Evolutionary conservation across 2,329 filamentous ascomycete species (phyloP).

Genomic region (Cryphonectria radicalis): DNA sequence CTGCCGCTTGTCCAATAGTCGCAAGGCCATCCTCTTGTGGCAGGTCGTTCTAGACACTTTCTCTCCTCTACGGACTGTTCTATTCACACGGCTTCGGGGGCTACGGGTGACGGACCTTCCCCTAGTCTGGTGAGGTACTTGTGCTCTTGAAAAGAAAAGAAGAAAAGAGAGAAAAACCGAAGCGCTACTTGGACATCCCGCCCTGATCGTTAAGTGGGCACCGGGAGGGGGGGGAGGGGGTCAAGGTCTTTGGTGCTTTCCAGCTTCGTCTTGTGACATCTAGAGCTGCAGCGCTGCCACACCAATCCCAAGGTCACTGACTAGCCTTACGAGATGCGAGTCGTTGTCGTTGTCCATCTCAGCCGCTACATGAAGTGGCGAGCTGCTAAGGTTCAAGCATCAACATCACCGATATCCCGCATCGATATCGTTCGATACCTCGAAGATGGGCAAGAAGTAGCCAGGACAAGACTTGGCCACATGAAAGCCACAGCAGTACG

Average conservation of each 20-base stretch:
- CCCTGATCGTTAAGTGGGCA: not conserved
- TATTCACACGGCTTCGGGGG: not conserved
- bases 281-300: conserved; percentile 2
- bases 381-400: conserved; percentile 6
- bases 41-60: not conserved
- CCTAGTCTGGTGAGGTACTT: not conserved
- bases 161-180: not conserved
- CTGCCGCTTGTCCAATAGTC: not conserved
- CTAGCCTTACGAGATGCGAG: not conserved
- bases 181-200: not conserved
- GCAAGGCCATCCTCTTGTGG: not conserved
- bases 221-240: not conserved
- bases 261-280: not conserved
- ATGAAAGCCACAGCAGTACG: not conserved
- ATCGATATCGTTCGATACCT: not conserved
- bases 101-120: not conserved
- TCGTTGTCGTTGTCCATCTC: not conserved
- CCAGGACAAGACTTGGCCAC: not conserved
- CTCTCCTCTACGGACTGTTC: not conserved
- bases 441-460: not conserved
- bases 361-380: conserved; percentile 9
- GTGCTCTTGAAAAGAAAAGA: not conserved
- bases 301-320: conserved; percentile 5
- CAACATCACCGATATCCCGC: conserved; percentile 1
- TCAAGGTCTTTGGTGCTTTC: not conserved